Percentiles rank a stretch among this genome's conserved stretches.
Evolutionary conservation across 805 yeast species (phyloP).

Genomic region (Yarrowia alimentaria): DNA sequence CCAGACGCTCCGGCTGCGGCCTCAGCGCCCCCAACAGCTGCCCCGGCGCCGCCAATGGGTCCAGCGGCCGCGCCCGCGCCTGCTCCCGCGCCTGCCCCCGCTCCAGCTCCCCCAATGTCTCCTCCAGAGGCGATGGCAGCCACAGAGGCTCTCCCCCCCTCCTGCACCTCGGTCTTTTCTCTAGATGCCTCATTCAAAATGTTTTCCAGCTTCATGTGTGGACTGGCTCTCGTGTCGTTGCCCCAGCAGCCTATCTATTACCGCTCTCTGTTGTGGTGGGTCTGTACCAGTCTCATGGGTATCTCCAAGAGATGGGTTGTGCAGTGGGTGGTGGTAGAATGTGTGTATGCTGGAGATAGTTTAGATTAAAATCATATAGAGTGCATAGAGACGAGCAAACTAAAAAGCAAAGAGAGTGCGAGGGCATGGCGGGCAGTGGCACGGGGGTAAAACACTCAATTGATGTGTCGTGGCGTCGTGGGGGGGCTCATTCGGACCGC

Average conservation of each 20-base stretch:
- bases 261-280: constrained; percentile 24
- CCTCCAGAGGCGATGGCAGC: too few relatives aligned
- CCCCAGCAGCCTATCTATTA: constrained; percentile 26
- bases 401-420: constrained; percentile 11
- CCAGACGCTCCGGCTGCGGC: too few relatives aligned
- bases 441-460: too few relatives aligned
- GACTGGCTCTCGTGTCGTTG: constrained; percentile 19
- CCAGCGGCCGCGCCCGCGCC: too few relatives aligned
- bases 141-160: not conserved
- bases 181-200: constrained; percentile 26
- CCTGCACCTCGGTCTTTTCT: constrained; percentile 16
- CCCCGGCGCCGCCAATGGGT: too few relatives aligned
- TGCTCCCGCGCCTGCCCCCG: too few relatives aligned
- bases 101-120: too few relatives aligned
- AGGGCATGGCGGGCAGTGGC: too few relatives aligned
- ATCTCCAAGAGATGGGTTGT: constrained; percentile 26
- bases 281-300: constrained; percentile 11
- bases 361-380: constrained; percentile 24
- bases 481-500: too few relatives aligned
- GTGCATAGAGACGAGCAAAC: constrained; percentile 26
- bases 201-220: constrained; percentile 26
- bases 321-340: not conserved
- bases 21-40: too few relatives aligned
- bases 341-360: constrained; percentile 14
- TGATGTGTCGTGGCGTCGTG: not conserved